These are phyloP conservation scores for Lenzites betulinus DNA, from an alignment of 768 basidiomycete species.

Conservation along the genomic window DNA sequence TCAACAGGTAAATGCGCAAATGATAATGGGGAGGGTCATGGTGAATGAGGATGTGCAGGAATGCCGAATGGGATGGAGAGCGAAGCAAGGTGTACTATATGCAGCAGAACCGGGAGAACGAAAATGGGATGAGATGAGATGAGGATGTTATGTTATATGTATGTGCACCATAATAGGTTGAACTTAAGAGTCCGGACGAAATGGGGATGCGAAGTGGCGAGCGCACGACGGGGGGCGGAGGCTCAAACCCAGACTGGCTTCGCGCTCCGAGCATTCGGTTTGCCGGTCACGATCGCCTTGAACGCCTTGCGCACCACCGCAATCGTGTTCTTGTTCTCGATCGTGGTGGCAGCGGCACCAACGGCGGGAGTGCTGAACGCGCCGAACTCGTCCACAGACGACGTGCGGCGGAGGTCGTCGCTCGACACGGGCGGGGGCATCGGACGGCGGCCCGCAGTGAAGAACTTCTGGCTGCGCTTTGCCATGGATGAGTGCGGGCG, in stretches of 20 bases:
- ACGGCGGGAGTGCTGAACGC: slow-evolving; percentile 24
- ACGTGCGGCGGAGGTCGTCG: slow-evolving; percentile 51
- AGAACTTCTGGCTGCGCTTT: slow-evolving; percentile 45
- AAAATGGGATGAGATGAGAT: neutral
- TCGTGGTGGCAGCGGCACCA: slow-evolving; percentile 27
- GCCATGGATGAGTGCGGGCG: slow-evolving; percentile 29
- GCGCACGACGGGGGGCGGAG: neutral
- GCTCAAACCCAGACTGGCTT: slow-evolving; percentile 18
- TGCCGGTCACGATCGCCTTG: slow-evolving; percentile 74
- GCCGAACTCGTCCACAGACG: slow-evolving; percentile 69
- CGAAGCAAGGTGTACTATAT: neutral
- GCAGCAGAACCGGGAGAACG: neutral
- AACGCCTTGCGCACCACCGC: slow-evolving; percentile 69
- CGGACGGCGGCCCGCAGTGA: slow-evolving; percentile 48
- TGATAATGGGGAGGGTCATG: neutral
- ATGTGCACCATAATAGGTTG: neutral
- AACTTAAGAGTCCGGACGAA: neutral
- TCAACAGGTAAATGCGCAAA: neutral
- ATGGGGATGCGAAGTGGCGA: neutral
- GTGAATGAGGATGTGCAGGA: slow-evolving; percentile 3
- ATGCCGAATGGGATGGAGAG: neutral
- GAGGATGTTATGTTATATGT: neutral
- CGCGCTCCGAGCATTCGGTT: slow-evolving; percentile 26
- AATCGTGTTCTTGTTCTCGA: slow-evolving; percentile 51
- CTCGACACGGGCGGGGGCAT: slow-evolving; percentile 79